Conservation (phyloP, 371 early-diverging fungal species). For the Cokeromyces recurvatus region DNA sequence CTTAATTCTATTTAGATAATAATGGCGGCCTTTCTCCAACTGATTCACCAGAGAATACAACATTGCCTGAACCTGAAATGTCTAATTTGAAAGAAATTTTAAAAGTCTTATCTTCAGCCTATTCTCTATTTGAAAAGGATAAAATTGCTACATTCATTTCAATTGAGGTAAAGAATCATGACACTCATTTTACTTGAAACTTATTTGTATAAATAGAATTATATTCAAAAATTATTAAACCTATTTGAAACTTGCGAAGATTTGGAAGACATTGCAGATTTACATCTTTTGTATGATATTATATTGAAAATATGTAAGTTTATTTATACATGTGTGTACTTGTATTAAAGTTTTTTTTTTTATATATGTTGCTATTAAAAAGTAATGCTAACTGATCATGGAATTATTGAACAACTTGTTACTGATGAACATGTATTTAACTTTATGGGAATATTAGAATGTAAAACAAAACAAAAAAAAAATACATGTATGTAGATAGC, state of each 20-base stretch:
- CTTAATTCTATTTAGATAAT: too few species aligned
- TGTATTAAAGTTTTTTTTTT: not conserved
- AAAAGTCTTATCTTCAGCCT: constrained; percentile 39
- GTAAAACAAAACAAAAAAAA: too few species aligned
- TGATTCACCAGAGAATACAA: not conserved
- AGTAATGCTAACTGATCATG: constrained; percentile 39
- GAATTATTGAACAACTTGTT: constrained; percentile 67
- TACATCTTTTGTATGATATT: constrained; percentile 68
- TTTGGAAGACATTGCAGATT: constrained; percentile 67
- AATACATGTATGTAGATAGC: not conserved
- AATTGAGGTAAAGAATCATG: constrained; percentile 31
- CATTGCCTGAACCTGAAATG: constrained; percentile 58
- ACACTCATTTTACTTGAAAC: not conserved
- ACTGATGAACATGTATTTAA: constrained; percentile 64
- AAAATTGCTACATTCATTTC: constrained; percentile 44
- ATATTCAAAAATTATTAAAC: constrained; percentile 65
- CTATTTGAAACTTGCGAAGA: constrained; percentile 82
- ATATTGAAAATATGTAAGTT: constrained; percentile 68
- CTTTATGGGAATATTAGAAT: constrained; percentile 82
- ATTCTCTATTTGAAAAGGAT: constrained; percentile 45
- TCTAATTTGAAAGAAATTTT: constrained; percentile 65
- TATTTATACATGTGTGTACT: not conserved
- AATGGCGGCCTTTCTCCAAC: too few species aligned
- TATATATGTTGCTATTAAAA: too few species aligned
- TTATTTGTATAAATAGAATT: constrained; percentile 43